Evolutionary conservation across 495 filamentous ascomycete genomes (phyloP), one percentile per base, ranked within the genome.

Genomic region (Penicillium verhagenii): DNA sequence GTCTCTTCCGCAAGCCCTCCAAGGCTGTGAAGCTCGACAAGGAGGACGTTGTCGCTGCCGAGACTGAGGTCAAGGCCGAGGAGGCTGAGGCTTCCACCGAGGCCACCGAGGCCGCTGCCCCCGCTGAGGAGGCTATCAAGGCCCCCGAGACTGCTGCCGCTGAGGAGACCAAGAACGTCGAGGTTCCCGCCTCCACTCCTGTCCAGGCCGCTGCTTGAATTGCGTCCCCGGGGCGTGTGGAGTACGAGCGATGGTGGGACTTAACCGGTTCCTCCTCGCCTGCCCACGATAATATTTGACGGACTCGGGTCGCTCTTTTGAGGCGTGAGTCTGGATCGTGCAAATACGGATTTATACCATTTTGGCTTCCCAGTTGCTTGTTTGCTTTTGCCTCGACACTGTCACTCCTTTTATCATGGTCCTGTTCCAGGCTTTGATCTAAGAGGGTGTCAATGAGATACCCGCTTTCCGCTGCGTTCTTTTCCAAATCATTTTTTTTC

Each of bases 1-100:
- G 75, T 60, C 72, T 83, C 33, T 82, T 82, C 72, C 80, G 80
- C 61, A 80, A 78, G 72, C 72, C 78, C 56, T 80, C 76, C 76
- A 79, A 79, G 69, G 79, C 78, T 47, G 73, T 75, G 53, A 79
- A 78, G 73, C 64, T 72, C 23, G 70, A 73, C 60, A 67, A 71
- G 57, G 70, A 71, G 56, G 69, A 71, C 49, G 54, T 62, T 28
- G 44, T 65, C 33, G 61, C 70, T 49, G 63, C 61, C 43, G 68
- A 73, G 53, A 46, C 68, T 33, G 68, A 74, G 60, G 45, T 63
- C 57, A 70, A 76, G 65, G 40, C 72, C 38, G 61, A 65, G 58
- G 61, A 72, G 59, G 38, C 64, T 20, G 24, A 48, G 56, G 33
- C 61, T 50, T 56, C 64, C 47, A 63, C 72, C 50, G 73, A 78